These are phyloP conservation scores for Penicillium longicatenatum DNA, from an alignment of 495 filamentous ascomycete genomes.

Conservation along the genomic window DNA sequence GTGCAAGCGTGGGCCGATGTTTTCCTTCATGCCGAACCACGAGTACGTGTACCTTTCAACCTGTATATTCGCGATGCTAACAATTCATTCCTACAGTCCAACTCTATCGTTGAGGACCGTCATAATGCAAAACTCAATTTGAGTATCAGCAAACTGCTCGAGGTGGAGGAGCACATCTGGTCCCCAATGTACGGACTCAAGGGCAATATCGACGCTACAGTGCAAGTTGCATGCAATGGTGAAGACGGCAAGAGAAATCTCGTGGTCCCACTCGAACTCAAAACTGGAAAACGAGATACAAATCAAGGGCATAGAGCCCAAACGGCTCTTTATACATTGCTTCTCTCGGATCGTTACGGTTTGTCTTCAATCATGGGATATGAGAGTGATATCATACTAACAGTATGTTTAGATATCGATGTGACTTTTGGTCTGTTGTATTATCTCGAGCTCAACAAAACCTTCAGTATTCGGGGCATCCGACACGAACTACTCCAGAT, in stretches of 20 bases:
- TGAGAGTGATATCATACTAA: neutral
- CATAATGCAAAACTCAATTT: conserved; percentile 72
- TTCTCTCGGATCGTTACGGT: conserved; percentile 92
- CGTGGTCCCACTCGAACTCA: conserved; percentile 90
- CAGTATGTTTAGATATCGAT: conserved; percentile 64
- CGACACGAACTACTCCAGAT: conserved; percentile 87
- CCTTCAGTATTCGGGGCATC: conserved; percentile 78
- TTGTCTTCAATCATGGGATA: conserved; percentile 17
- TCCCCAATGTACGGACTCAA: conserved; percentile 96
- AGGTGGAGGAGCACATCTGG: conserved; percentile 97
- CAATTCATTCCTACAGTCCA: conserved; percentile 45
- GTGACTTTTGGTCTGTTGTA: conserved; percentile 88
- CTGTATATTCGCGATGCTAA: neutral
- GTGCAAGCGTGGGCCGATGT: conserved; percentile 78
- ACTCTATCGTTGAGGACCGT: conserved; percentile 76
- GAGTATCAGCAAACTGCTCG: conserved; percentile 89
- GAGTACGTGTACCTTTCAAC: conserved; percentile 47
- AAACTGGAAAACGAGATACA: conserved; percentile 82
- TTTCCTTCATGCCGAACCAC: conserved; percentile 74
- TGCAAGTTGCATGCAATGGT: conserved; percentile 83
- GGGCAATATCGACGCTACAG: conserved; percentile 97
- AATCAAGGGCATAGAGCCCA: conserved; percentile 82
- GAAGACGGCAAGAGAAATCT: conserved; percentile 62
- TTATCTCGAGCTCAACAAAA: conserved; percentile 89
- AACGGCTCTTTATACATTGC: conserved; percentile 89